phyloP scores from a whole-genome alignment of 177 flowering plant species.

The Vitis hybrid region DNA sequence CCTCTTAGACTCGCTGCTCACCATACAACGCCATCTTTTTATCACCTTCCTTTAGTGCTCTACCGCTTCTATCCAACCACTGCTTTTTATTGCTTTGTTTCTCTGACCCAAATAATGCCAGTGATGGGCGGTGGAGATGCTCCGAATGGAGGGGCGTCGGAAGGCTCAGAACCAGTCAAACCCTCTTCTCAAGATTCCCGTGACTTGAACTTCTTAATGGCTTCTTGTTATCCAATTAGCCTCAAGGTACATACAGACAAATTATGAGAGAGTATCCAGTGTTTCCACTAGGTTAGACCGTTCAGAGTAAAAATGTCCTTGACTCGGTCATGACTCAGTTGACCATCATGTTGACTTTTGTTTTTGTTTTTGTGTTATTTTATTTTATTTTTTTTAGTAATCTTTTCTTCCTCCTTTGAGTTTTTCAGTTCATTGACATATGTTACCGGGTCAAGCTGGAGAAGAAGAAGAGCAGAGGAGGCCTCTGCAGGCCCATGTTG shows the following conservation, averaged over 20 bases:
- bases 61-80: slow-evolving; percentile 5
- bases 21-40: too few relatives aligned
- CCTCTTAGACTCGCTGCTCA: background rate
- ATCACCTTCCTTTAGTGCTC: background rate
- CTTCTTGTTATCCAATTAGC: slow-evolving; percentile 50
- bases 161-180: slow-evolving; percentile 14
- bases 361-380: background rate
- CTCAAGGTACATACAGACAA: slow-evolving; percentile 50
- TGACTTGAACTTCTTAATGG: slow-evolving; percentile 24
- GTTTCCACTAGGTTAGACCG: too few relatives aligned
- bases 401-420: too few relatives aligned
- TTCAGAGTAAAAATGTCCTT: too few relatives aligned
- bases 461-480: slow-evolving; percentile 8
- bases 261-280: too few relatives aligned
- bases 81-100: background rate
- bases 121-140: slow-evolving; percentile 9
- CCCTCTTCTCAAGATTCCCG: slow-evolving; percentile 20
- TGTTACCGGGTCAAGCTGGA: slow-evolving; percentile 50
- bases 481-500: slow-evolving; percentile 11
- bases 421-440: slow-evolving; percentile 64
- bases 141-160: slow-evolving; percentile 18
- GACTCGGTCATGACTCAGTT: too few relatives aligned
- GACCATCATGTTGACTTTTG: background rate
- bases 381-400: background rate
- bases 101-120: slow-evolving; percentile 23